Percentiles rank a stretch among this genome's conserved stretches.
phyloP scores from a whole-genome alignment of 2,329 filamentous ascomycete genomes.

The Phoma herbarum region DNA sequence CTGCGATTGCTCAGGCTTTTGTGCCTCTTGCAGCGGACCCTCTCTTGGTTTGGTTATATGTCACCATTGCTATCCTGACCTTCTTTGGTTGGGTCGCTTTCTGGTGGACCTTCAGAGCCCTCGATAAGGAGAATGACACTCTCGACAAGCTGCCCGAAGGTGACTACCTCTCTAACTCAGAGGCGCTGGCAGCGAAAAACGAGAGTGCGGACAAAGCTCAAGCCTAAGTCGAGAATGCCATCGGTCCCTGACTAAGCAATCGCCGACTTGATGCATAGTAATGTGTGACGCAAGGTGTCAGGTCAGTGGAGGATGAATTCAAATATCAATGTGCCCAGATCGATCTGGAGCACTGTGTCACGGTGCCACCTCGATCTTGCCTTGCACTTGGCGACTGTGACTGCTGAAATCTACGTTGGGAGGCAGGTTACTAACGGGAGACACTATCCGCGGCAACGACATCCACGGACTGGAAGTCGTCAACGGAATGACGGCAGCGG shows the following conservation, averaged over 20 bases:
- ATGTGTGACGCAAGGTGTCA: not conserved
- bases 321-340: not conserved
- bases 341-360: not conserved
- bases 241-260: not conserved
- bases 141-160: slow-evolving; percentile 45
- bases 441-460: not conserved
- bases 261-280: not conserved
- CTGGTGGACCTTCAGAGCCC: slow-evolving; percentile 39
- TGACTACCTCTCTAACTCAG: slow-evolving; percentile 28
- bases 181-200: slow-evolving; percentile 24
- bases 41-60: slow-evolving; percentile 40
- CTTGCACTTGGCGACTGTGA: not conserved
- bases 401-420: not conserved
- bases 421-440: not conserved
- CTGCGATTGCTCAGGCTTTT: slow-evolving; percentile 33
- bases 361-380: not conserved
- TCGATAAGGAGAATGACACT: slow-evolving; percentile 43
- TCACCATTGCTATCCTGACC: slow-evolving; percentile 43
- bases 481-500: not conserved
- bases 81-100: slow-evolving; percentile 42
- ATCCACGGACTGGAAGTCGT: not conserved
- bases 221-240: not conserved
- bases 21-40: slow-evolving; percentile 34
- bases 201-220: slow-evolving; percentile 16
- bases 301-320: not conserved